Evolutionary conservation across 2,329 filamentous ascomycete species (phyloP).

Genomic region (Alternaria gansuensis): DNA sequence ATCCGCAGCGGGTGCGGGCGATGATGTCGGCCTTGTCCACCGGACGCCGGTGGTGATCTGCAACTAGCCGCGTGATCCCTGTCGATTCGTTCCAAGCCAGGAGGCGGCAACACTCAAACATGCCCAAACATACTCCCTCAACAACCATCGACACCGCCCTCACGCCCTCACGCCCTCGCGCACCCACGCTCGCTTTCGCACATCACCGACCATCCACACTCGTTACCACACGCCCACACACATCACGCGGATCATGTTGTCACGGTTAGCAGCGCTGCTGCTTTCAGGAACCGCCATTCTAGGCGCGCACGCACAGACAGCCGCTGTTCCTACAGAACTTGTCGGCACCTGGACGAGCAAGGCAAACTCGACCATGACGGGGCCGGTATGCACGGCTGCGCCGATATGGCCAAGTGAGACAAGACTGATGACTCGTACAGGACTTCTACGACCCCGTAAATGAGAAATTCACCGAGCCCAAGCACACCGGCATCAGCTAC

Average conservation of each 20-base stretch:
- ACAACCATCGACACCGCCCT: slow-evolving; percentile 15
- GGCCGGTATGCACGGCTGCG: slow-evolving; percentile 63
- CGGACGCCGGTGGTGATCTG: slow-evolving; percentile 40
- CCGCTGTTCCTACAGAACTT: slow-evolving; percentile 53
- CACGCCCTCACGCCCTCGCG: slow-evolving; percentile 16
- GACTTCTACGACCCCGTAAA: slow-evolving; percentile 74
- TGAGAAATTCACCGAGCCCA: slow-evolving; percentile 72
- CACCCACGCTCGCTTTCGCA: slow-evolving; percentile 26
- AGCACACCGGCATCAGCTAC: slow-evolving; percentile 73
- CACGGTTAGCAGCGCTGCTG: slow-evolving; percentile 44
- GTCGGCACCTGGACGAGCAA: slow-evolving; percentile 79
- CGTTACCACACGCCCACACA: slow-evolving; percentile 15
- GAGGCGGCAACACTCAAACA: slow-evolving; percentile 28
- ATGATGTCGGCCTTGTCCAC: slow-evolving; percentile 23
- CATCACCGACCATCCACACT: slow-evolving; percentile 19
- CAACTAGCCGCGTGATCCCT: slow-evolving; percentile 39
- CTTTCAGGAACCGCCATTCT: slow-evolving; percentile 51
- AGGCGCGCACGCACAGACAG: slow-evolving; percentile 45
- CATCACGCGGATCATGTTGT: slow-evolving; percentile 28
- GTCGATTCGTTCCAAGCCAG: slow-evolving; percentile 28
- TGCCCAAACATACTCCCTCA: slow-evolving; percentile 20
- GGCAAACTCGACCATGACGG: slow-evolving; percentile 72
- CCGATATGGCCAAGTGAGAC: background rate
- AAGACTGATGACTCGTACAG: slow-evolving; percentile 53
- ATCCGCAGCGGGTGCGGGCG: slow-evolving; percentile 26